Conservation (phyloP, 345 rosid genomes). For the Iberis pinnata region DNA sequence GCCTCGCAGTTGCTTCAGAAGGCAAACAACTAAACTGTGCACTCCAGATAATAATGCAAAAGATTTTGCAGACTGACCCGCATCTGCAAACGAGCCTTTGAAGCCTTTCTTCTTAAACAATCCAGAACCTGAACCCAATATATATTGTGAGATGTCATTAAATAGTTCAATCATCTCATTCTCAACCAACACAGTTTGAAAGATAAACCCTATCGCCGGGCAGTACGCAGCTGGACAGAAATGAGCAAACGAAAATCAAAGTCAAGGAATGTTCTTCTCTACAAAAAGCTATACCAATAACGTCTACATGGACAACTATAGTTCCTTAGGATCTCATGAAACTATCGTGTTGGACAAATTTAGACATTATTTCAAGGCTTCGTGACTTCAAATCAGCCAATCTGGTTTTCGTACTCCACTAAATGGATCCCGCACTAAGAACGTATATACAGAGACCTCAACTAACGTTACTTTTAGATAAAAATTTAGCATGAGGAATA, state of each 20-base stretch:
- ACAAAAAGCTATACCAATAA: background rate
- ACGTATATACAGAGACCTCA: no score
- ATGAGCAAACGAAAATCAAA: background rate
- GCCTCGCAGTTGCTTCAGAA: constrained; percentile 77
- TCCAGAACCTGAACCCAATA: constrained; percentile 56
- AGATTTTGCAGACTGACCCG: constrained; percentile 72
- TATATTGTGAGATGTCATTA: background rate
- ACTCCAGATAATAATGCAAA: constrained; percentile 33
- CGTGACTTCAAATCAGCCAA: no score
- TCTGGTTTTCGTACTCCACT: no score
- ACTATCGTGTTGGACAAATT: no score
- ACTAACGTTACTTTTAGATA: no score
- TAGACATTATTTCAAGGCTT: background rate
- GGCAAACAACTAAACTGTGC: constrained; percentile 33
- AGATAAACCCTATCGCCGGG: background rate
- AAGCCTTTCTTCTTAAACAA: constrained; percentile 73
- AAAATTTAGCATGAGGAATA: no score
- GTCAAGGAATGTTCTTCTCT: background rate
- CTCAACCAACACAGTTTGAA: background rate
- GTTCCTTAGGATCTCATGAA: no score
- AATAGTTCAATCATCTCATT: background rate
- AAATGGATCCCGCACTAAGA: no score
- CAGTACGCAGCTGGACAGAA: background rate
- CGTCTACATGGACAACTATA: no score
- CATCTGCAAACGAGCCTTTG: constrained; percentile 71